phyloP scores from a whole-genome alignment of 179 eudicot genomes.

The Actinidia chinensis region DNA sequence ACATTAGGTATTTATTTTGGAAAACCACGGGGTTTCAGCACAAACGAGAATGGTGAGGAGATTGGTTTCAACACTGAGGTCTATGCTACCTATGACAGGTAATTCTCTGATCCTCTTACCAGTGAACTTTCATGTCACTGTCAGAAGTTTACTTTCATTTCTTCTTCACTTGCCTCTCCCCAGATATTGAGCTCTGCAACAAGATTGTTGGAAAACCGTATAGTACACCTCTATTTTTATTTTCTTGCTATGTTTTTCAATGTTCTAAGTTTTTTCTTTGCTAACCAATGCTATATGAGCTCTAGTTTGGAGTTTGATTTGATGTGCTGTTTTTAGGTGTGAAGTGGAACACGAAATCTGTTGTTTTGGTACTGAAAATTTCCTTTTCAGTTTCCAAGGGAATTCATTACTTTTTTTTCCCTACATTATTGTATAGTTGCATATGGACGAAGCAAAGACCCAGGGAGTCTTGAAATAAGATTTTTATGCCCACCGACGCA shows the following conservation, averaged over 20 bases:
- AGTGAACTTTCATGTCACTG: not conserved
- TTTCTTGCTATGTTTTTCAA: not conserved
- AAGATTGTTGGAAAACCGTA: too few relatives aligned
- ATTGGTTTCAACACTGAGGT: constrained; percentile 91
- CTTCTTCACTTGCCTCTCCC: too few relatives aligned
- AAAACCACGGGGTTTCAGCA: constrained; percentile 85
- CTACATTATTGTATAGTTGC: not conserved
- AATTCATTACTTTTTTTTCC: not conserved
- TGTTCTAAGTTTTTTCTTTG: not conserved
- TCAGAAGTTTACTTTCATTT: not conserved
- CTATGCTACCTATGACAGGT: constrained; percentile 88
- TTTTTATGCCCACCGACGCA: too few relatives aligned
- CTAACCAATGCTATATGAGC: too few relatives aligned
- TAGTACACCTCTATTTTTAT: not conserved
- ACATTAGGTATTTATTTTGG: constrained; percentile 89
- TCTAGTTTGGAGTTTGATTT: too few relatives aligned
- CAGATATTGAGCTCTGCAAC: too few relatives aligned
- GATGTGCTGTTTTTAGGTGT: too few relatives aligned
- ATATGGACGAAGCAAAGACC: not conserved
- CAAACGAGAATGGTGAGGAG: constrained; percentile 81
- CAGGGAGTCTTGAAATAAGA: not conserved
- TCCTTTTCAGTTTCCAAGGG: not conserved
- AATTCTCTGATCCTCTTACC: constrained; percentile 5
- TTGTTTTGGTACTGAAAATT: not conserved
- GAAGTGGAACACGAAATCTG: too few relatives aligned